Base-by-base conservation (phyloP, 192 early-diverging fungal genomes). In the Dispira simplex region DNA sequence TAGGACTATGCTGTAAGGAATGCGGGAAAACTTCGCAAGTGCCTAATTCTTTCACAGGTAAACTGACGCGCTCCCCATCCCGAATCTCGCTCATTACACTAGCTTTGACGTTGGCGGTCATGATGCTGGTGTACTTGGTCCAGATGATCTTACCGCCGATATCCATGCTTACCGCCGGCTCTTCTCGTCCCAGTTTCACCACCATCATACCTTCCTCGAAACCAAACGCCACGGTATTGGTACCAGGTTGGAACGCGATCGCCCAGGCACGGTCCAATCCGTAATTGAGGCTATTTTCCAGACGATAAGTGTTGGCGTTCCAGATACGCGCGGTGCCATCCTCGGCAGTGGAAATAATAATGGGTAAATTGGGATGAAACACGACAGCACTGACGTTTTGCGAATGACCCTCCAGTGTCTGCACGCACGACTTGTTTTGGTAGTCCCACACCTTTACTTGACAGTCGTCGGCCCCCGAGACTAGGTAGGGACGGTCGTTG, bases 351-450 rank as follows among this genome's bases (percentile, higher is more conserved):
- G 87, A 92, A 54, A 99, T 74, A 57, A 98, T 96, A 64, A 99
- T 94, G 26, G 97, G 97, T 48, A 98, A 77, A n/a, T 87, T 84
- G 1, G 97, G 97, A 68, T 99, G 97, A 79, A 86, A 99, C 11
- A 80, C 77, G 11, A 90, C 89, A 48, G 90, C 84, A 16, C 83
- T 90, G 8, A 95, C 93, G 67, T 99, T 97, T 55, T 96, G 86
- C 10, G 88, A 80, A 73, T 99, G 97, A 10, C 97, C 97, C 74
- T 98, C 94, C 62, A 99, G 82, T 9, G 95, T 99, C 74, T 95
- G 93, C 14, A 99, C 94, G 71, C 95, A 98, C 20, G 91, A 92
- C 75, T 96, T 98, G 83, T 97, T 99, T 70, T 98, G 95, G 72
- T 98, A 98, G 71, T 99, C 97, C 97, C 97, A 99, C 44, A 99